Conservation (phyloP, 129 eudicot species). For the Flaveria ramosissima region DNA sequence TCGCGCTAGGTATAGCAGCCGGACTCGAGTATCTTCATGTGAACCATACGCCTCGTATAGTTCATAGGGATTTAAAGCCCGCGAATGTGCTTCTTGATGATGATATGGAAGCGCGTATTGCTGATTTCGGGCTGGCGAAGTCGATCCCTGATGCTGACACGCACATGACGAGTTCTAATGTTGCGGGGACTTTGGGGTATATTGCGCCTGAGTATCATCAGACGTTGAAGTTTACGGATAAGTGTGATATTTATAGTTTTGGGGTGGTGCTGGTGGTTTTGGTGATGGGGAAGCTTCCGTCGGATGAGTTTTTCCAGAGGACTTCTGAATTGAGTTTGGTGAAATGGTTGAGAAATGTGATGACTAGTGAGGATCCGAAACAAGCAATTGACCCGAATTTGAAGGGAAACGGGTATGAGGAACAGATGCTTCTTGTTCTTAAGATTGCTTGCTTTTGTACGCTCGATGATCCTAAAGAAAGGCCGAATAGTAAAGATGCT, state of each 20-base stretch:
- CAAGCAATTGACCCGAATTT: slow-evolving; percentile 67
- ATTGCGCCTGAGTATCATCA: slow-evolving; percentile 94
- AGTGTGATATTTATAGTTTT: slow-evolving; percentile 81
- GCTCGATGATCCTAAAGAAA: slow-evolving; percentile 69
- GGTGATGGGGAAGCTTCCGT: slow-evolving; percentile 80
- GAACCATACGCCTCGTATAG: slow-evolving; percentile 59
- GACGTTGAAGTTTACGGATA: slow-evolving; percentile 80
- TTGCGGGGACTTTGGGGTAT: slow-evolving; percentile 88
- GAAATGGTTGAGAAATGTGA: slow-evolving; percentile 89
- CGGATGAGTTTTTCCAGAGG: slow-evolving; percentile 65
- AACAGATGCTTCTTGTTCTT: slow-evolving; percentile 85
- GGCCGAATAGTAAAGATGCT: slow-evolving; percentile 86
- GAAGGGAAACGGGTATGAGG: slow-evolving; percentile 80
- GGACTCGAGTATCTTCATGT: slow-evolving; percentile 90
- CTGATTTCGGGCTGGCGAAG: slow-evolving; percentile 94
- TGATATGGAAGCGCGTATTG: slow-evolving; percentile 88
- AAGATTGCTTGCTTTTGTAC: slow-evolving; percentile 94
- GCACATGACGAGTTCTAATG: slow-evolving; percentile 65
- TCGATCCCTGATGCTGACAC: slow-evolving; percentile 73
- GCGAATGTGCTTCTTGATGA: slow-evolving; percentile 84
- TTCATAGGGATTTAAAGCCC: slow-evolving; percentile 91
- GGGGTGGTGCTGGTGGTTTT: slow-evolving; percentile 71
- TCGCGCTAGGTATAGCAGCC: slow-evolving; percentile 71
- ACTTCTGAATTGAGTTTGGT: slow-evolving; percentile 73
- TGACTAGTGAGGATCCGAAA: slow-evolving; percentile 69